A percentile compares a stretch with the other conserved stretches of the same genome.
Evolutionary conservation across 768 basidiomycete species (phyloP).

Genomic region (Mycena crocata): DNA sequence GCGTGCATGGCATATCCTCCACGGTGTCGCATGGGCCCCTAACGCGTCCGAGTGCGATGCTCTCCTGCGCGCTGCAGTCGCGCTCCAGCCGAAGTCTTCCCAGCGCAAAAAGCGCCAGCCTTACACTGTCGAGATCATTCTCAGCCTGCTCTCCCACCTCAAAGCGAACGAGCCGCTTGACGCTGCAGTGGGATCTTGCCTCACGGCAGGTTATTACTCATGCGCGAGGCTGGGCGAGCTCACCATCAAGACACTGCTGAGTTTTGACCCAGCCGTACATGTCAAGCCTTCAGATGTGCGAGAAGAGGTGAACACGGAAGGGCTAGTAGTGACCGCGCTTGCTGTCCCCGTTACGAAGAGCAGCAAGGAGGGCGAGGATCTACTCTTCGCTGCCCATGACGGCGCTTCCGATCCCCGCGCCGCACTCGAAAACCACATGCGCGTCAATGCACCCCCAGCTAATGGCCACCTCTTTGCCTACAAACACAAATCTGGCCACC

Average conservation of each 20-base stretch:
- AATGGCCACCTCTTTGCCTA: neutral
- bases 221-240: neutral
- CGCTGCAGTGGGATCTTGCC: neutral
- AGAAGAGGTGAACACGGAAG: neutral
- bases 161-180: neutral
- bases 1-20: slow-evolving; percentile 10
- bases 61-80: neutral
- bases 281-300: neutral
- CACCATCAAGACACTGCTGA: neutral
- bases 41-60: neutral
- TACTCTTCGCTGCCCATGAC: neutral
- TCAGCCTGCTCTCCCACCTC: neutral
- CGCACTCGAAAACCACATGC: neutral
- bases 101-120: neutral
- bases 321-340: neutral
- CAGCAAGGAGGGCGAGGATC: no score
- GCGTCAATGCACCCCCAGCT: neutral
- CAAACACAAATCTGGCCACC: neutral
- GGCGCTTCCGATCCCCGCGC: neutral
- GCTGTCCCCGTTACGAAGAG: neutral
- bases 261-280: neutral
- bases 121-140: neutral
- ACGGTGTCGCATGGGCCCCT: neutral
- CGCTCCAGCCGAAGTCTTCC: neutral
- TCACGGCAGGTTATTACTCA: neutral